These are phyloP conservation scores for Suillus subaureus DNA, from an alignment of 768 basidiomycete genomes.

Conservation along the genomic window DNA sequence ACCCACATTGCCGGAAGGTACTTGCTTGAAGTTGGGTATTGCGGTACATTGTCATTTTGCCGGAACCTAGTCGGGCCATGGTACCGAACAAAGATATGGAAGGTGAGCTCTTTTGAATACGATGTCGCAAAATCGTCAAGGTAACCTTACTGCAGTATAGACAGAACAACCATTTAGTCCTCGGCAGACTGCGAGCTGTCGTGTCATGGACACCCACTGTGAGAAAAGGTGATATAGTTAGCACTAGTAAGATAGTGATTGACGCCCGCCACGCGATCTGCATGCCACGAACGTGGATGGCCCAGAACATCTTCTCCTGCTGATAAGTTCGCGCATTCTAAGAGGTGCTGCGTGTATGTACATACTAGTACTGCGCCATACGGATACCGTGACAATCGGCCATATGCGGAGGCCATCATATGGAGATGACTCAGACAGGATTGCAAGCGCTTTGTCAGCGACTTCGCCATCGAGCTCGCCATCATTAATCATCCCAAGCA, in stretches of 20 bases:
- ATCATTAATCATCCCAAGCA: neutral
- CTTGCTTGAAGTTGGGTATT: neutral
- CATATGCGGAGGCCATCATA: neutral
- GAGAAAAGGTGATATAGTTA: neutral
- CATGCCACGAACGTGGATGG: neutral
- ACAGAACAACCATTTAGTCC: no score
- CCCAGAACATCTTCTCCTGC: neutral
- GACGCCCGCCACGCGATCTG: neutral
- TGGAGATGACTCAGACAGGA: neutral
- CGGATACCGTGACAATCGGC: neutral
- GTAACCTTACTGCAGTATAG: neutral
- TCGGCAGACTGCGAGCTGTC: neutral
- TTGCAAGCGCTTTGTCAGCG: constrained; percentile 1
- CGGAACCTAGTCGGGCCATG: no score
- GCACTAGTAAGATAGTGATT: no score
- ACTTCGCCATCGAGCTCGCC: constrained; percentile 1
- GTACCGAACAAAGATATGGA: neutral
- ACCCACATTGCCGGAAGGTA: neutral
- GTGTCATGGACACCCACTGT: neutral
- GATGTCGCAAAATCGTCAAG: neutral
- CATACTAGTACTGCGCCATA: no score
- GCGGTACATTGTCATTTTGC: neutral
- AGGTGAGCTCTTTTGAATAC: neutral
- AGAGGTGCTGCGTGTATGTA: neutral
- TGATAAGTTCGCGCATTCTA: neutral